These are phyloP conservation scores for Lasiodiplodia theobromae DNA, from an alignment of 2,329 filamentous ascomycete species.

Conservation along the genomic window DNA sequence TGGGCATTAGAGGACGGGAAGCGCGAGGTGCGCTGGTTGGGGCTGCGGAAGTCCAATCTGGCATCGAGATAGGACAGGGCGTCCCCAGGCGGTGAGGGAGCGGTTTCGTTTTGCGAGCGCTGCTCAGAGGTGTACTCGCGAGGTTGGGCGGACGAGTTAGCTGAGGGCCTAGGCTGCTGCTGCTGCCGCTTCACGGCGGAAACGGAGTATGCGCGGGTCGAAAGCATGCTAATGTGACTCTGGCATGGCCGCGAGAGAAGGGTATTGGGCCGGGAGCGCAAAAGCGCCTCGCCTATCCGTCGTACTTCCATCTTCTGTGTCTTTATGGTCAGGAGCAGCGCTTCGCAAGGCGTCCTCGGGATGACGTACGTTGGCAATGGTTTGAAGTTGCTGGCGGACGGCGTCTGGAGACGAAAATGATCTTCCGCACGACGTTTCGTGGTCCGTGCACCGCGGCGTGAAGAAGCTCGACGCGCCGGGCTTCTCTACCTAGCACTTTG, in stretches of 20 bases:
- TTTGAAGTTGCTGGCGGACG: slow-evolving; percentile 2
- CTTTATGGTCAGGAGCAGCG: background rate
- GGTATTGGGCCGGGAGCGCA: slow-evolving; percentile 37
- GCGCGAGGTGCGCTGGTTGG: slow-evolving; percentile 36
- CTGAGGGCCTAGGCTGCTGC: slow-evolving; percentile 18
- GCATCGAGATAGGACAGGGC: slow-evolving; percentile 39
- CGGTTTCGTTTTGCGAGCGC: slow-evolving; percentile 33
- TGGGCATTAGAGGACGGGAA: slow-evolving; percentile 38
- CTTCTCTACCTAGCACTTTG: slow-evolving; percentile 11
- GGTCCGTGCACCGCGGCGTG: slow-evolving; percentile 7
- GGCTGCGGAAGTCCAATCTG: slow-evolving; percentile 38
- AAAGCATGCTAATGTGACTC: slow-evolving; percentile 19
- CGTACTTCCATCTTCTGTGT: slow-evolving; percentile 40
- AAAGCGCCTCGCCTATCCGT: slow-evolving; percentile 38
- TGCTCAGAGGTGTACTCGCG: slow-evolving; percentile 29
- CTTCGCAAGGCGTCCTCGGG: slow-evolving; percentile 1
- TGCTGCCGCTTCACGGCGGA: slow-evolving; percentile 19
- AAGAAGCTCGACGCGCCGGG: slow-evolving; percentile 26
- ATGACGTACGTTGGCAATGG: slow-evolving; percentile 22
- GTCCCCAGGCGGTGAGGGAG: slow-evolving; percentile 29
- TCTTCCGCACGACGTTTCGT: slow-evolving; percentile 4
- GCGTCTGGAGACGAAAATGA: slow-evolving; percentile 21
- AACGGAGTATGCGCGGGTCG: slow-evolving; percentile 6
- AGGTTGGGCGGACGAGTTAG: too few species aligned
- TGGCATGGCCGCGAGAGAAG: slow-evolving; percentile 22